Evolutionary conservation across 805 yeast genomes (phyloP).

Genomic region (Yarrowia sp.): DNA sequence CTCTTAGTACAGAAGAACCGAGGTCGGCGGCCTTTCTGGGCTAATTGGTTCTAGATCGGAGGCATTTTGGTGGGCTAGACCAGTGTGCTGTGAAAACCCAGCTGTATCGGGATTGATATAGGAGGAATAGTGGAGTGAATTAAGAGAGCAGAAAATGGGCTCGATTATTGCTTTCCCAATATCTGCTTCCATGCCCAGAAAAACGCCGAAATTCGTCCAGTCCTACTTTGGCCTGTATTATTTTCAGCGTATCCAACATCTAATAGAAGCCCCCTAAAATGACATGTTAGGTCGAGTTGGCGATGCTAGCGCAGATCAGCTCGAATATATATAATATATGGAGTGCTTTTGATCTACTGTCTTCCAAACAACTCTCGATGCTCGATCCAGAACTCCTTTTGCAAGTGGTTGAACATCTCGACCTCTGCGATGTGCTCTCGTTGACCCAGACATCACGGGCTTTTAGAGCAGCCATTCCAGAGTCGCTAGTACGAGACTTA

Average conservation of each 20-base stretch:
- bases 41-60: background rate
- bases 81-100: background rate
- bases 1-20: background rate
- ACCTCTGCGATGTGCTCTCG: background rate
- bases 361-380: background rate
- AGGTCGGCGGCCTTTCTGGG: background rate
- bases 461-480: background rate
- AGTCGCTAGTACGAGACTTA: slow-evolving; percentile 2
- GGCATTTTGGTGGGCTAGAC: background rate
- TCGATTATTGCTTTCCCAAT: no score
- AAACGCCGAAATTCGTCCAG: no score
- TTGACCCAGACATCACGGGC: background rate
- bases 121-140: background rate
- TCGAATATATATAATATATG: background rate
- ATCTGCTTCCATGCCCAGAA: no score
- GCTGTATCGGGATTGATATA: background rate
- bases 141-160: no score
- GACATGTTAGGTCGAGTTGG: background rate
- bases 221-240: background rate
- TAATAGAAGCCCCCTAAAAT: background rate
- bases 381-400: background rate
- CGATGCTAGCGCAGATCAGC: background rate
- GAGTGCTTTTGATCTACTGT: no score
- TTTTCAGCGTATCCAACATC: background rate
- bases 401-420: background rate